phyloP scores from a whole-genome alignment of 2,329 filamentous ascomycete genomes.

The Zasmidium angulare region DNA sequence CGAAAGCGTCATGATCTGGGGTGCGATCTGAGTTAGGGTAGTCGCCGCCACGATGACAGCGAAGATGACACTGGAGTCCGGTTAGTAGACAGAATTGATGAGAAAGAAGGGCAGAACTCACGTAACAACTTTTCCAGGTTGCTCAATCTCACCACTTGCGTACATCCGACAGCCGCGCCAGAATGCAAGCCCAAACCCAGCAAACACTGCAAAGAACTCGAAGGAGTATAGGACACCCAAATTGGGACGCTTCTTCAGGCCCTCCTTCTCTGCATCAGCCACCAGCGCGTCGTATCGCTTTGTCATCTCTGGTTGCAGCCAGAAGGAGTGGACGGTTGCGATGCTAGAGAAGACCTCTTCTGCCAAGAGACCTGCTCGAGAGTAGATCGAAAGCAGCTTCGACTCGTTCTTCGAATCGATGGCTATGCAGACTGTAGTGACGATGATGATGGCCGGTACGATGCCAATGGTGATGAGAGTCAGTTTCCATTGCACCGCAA shows the following conservation, averaged over 20 bases:
- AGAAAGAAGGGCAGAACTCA: conserved; percentile 35
- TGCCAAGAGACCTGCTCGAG: conserved; percentile 46
- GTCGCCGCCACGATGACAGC: not conserved
- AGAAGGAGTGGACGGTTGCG: conserved; percentile 50
- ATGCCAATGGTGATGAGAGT: conserved; percentile 35
- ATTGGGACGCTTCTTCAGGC: conserved; percentile 44
- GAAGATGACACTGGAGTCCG: not conserved
- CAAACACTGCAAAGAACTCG: conserved; percentile 43
- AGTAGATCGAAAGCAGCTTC: conserved; percentile 21
- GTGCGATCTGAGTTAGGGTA: conserved; percentile 33
- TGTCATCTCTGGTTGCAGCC: conserved; percentile 43
- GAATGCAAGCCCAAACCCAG: conserved; percentile 41
- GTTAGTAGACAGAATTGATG: not conserved
- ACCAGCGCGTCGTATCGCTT: conserved; percentile 45
- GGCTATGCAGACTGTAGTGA: not conserved
- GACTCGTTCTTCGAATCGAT: not conserved
- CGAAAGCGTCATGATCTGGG: conserved; percentile 41
- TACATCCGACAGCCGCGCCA: conserved; percentile 44
- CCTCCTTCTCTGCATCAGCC: conserved; percentile 37
- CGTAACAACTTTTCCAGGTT: conserved; percentile 26
- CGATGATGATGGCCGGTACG: not conserved
- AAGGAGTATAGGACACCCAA: conserved; percentile 43
- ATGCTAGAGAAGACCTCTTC: conserved; percentile 49
- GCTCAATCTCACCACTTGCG: conserved; percentile 31
- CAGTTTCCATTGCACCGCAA: conserved; percentile 38